Conservation (phyloP, 345 rosid species). For the Bruguiera sexangula region DNA sequence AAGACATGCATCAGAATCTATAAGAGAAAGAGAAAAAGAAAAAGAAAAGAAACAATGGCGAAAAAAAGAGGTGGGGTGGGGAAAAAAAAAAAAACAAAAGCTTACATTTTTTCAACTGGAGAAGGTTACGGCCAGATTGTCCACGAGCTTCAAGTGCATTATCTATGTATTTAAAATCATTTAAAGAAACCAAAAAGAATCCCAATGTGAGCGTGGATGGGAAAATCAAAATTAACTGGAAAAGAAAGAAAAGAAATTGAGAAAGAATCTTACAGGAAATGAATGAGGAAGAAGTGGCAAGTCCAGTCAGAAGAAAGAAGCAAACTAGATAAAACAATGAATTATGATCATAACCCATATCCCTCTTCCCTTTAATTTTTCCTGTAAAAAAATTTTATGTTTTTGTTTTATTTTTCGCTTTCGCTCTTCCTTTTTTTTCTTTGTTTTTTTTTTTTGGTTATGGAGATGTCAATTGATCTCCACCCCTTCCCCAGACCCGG, state of each 20-base stretch:
- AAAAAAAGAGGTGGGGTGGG: neutral
- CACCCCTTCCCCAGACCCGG: neutral
- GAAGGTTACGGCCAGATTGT: slow-evolving; percentile 55
- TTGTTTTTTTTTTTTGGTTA: neutral
- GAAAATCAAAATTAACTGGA: neutral
- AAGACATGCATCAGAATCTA: neutral
- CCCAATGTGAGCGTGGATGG: neutral
- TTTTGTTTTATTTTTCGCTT: neutral
- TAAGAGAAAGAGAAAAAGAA: neutral
- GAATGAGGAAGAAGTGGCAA: slow-evolving; percentile 30
- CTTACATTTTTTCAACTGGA: slow-evolving; percentile 57
- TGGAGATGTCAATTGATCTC: slow-evolving; percentile 17
- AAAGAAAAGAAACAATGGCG: neutral
- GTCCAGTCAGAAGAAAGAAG: slow-evolving; percentile 29
- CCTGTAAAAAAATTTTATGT: neutral
- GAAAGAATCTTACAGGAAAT: slow-evolving; percentile 36
- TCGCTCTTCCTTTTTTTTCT: neutral
- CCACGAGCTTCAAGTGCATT: slow-evolving; percentile 35
- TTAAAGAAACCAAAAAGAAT: neutral
- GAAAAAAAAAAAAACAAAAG: neutral
- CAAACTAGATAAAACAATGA: slow-evolving; percentile 23
- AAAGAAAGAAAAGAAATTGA: neutral
- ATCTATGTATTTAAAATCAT: slow-evolving; percentile 34
- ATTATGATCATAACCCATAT: slow-evolving; percentile 6
- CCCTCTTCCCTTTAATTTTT: neutral